phyloP scores from a whole-genome alignment of 768 basidiomycete genomes.

The Rubroboletus satanas region DNA sequence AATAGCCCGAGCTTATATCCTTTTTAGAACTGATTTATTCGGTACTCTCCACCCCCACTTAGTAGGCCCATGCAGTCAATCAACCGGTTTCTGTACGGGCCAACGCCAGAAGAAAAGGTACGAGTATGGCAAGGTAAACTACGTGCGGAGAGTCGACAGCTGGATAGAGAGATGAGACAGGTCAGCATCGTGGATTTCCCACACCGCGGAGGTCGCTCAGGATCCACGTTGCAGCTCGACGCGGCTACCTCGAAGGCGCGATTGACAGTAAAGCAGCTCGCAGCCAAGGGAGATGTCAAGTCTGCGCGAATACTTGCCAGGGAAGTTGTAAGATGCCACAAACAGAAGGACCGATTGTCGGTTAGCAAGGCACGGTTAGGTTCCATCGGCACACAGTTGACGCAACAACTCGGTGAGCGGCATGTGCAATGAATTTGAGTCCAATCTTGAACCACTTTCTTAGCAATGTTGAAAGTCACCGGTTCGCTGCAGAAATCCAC shows the following conservation, averaged over 20 bases:
- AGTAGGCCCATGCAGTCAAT: constrained; percentile 66
- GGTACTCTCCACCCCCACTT: constrained; percentile 1
- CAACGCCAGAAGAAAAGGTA: constrained; percentile 92
- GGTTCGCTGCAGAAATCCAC: constrained; percentile 97
- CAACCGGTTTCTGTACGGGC: constrained; percentile 93
- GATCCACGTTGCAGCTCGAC: constrained; percentile 58
- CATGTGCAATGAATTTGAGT: neutral
- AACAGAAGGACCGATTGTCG: constrained; percentile 89
- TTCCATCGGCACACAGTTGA: constrained; percentile 84
- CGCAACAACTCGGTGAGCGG: constrained; percentile 84
- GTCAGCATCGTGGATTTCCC: constrained; percentile 43
- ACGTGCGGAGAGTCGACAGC: constrained; percentile 70
- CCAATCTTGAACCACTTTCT: neutral
- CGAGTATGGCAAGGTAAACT: constrained; percentile 88
- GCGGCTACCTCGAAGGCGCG: constrained; percentile 76
- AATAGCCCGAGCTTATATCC: neutral
- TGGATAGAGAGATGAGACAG: constrained; percentile 96
- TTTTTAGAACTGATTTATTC: constrained; percentile 12
- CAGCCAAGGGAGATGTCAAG: constrained; percentile 86
- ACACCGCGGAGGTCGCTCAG: constrained; percentile 11
- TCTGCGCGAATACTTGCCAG: constrained; percentile 88
- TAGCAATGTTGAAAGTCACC: constrained; percentile 95
- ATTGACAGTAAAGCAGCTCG: constrained; percentile 79
- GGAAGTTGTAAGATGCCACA: constrained; percentile 92
- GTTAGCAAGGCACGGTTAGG: constrained; percentile 91